These are phyloP conservation scores for Gossypium turneri DNA, from an alignment of 345 rosid species.

Conservation along the genomic window DNA sequence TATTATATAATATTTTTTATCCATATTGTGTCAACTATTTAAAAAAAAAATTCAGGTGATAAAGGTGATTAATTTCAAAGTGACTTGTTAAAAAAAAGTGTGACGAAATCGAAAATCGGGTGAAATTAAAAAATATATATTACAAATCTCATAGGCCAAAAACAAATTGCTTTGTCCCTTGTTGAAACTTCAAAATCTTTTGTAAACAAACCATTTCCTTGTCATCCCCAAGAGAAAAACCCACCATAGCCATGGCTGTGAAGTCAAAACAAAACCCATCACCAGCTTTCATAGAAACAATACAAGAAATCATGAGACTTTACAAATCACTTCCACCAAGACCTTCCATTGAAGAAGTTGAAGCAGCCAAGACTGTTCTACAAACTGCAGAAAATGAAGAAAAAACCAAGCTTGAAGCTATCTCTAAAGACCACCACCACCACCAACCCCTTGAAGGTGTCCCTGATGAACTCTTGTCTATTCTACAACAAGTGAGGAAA, in stretches of 20 bases:
- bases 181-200: too few species aligned
- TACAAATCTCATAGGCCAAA: too few species aligned
- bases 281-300: conserved; percentile 34
- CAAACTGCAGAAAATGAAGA: conserved; percentile 39
- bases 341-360: conserved; percentile 54
- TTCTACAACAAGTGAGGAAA: conserved; percentile 40
- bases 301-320: conserved; percentile 48
- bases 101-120: too few species aligned
- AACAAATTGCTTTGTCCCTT: too few species aligned
- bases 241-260: conserved; percentile 34
- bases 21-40: too few species aligned
- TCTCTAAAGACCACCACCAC: conserved; percentile 23
- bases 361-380: conserved; percentile 54
- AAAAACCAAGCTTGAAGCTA: conserved; percentile 40
- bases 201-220: too few species aligned
- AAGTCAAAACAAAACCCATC: conserved; percentile 31
- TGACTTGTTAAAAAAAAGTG: too few species aligned
- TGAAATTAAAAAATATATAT: too few species aligned
- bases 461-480: conserved; percentile 41
- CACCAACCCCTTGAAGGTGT: conserved; percentile 30
- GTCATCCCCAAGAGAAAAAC: background rate
- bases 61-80: too few species aligned
- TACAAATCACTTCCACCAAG: conserved; percentile 55
- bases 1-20: too few species aligned
- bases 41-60: too few species aligned